A percentile compares a stretch with the other conserved stretches of the same genome.
Conservation (phyloP, 345 rosid species). For the Nasturtium officinale region DNA sequence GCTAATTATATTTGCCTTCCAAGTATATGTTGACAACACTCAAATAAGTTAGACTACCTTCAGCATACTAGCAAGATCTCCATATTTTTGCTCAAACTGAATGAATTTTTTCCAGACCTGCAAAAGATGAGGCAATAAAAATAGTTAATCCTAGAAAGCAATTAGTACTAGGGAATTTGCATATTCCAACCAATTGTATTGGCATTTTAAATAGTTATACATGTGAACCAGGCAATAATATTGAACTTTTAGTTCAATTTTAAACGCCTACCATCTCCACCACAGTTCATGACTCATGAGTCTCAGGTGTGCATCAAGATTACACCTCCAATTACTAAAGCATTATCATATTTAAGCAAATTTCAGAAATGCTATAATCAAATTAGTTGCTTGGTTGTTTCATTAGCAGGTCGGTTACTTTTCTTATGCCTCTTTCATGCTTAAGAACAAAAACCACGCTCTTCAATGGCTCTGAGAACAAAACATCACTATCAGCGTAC, state of each 20-base stretch:
- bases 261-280: not conserved
- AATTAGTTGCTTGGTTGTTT: slow-evolving; percentile 10
- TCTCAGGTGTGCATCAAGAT: not conserved
- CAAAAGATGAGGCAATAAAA: slow-evolving; percentile 32
- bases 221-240: slow-evolving; percentile 18
- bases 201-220: slow-evolving; percentile 3
- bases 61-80: slow-evolving; percentile 87
- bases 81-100: slow-evolving; percentile 90
- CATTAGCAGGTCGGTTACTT: slow-evolving; percentile 1
- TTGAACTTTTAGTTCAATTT: not conserved
- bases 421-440: slow-evolving; percentile 11
- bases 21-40: slow-evolving; percentile 1
- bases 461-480: not conserved
- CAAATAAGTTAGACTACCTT: slow-evolving; percentile 60
- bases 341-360: slow-evolving; percentile 11
- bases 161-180: slow-evolving; percentile 13
- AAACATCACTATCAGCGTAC: slow-evolving; percentile 45
- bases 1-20: not conserved
- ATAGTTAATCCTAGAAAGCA: slow-evolving; percentile 6
- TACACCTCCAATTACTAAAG: slow-evolving; percentile 1
- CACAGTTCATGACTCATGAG: not conserved
- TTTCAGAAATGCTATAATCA: slow-evolving; percentile 16
- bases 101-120: slow-evolving; percentile 89
- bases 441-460: not conserved
- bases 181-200: not conserved